Base-by-base conservation (phyloP, 441 rosid genomes). In the Populus hybrid region DNA sequence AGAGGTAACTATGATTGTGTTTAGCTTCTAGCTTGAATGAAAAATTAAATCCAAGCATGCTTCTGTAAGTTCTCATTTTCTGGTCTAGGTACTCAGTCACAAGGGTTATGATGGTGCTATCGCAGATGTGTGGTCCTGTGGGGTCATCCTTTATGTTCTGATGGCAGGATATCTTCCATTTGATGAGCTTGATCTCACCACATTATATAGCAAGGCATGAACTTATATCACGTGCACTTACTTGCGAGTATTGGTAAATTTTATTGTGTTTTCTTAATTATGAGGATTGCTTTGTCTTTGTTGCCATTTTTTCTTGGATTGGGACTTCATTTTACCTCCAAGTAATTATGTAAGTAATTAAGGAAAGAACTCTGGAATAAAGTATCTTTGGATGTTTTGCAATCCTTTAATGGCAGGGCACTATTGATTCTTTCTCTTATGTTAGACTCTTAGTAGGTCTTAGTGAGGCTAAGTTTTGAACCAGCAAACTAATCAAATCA, bases 91-190 rank as follows among this genome's bases (percentile, higher is more conserved):
- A 85, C 95, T 95, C 73, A 81, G 95, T 85, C 99, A 93, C 88
- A 95, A 93, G 86, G 99, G 99, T 64, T 95, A 95, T 78, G 87
- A 93, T 81, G 98, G 98, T 85, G 94, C 98, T 14, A 90, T 89
- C 28, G 99, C 99, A 66, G 99, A 95, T 88, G 89, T 91, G 75
- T 95, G 99, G 97, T 95, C 99, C 10, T 95, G 98, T 75, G 98
- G 99, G 63, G 90, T 93, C 65, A 90, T 95, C 86, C 97, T 93
- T 42, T 93, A 90, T 87, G 97, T 93, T 83, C 84, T 93, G 84
- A 88, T 92, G 89, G 96, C 98, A 46, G 97, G 98, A 78, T 93
- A 89, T 85, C 98, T 95, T 83, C 99, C 99, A 35, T 95, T 95
- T 84, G 99, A 95, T 81, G 99, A 95, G 77, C 92, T 95, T 80